Evolutionary conservation across 768 basidiomycete species (phyloP).

Genomic region (Clathrus columnatus): DNA sequence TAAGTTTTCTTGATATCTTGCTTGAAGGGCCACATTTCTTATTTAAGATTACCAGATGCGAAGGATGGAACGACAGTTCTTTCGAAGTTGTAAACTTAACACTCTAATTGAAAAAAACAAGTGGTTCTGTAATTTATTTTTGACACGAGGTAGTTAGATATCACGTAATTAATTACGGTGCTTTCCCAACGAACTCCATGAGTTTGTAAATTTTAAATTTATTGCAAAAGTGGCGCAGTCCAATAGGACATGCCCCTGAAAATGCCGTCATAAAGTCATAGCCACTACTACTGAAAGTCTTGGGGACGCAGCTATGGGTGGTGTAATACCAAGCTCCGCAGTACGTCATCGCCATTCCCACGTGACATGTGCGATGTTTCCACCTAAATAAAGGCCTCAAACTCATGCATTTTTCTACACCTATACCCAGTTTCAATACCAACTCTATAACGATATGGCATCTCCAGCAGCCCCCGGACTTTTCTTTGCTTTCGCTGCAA

Average conservation of each 20-base stretch:
- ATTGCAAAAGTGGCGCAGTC: too few relatives aligned
- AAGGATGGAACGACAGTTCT: not conserved
- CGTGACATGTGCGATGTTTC: not conserved
- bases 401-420: not conserved
- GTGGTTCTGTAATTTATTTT: too few relatives aligned
- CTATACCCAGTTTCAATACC: not conserved
- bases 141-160: too few relatives aligned
- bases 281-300: not conserved
- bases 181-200: too few relatives aligned
- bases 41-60: too few relatives aligned
- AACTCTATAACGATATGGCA: slow-evolving; percentile 28
- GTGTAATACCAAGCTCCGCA: not conserved
- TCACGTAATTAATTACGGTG: too few relatives aligned
- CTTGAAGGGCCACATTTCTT: too few relatives aligned
- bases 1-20: not conserved
- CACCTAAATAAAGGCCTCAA: not conserved
- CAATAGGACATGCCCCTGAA: not conserved
- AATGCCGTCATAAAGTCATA: not conserved
- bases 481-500: slow-evolving; percentile 63
- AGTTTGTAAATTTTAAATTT: too few relatives aligned
- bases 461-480: slow-evolving; percentile 63
- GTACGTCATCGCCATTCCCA: not conserved
- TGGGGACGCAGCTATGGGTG: not conserved
- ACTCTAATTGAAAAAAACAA: too few relatives aligned
- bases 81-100: too few relatives aligned